These are phyloP conservation scores for Halenospora varia DNA, from an alignment of 495 filamentous ascomycete genomes.

Conservation along the genomic window DNA sequence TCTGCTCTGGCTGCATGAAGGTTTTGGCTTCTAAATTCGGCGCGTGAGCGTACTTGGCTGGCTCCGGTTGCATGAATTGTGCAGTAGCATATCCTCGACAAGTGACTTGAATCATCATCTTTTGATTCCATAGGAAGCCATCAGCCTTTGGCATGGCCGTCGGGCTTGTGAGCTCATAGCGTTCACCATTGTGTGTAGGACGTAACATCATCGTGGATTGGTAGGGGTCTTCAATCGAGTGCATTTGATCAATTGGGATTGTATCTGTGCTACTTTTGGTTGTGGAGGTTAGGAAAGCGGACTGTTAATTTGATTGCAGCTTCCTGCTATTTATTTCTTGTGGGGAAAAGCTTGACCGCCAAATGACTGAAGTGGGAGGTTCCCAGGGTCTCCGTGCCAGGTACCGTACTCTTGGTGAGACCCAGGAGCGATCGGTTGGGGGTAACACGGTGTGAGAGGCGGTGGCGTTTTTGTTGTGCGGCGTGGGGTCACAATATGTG, in stretches of 20 bases:
- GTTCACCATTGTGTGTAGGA: constrained; percentile 45
- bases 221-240: background rate
- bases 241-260: background rate
- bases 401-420: background rate
- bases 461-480: background rate
- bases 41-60: constrained; percentile 51
- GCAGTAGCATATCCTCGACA: constrained; percentile 53
- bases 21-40: constrained; percentile 54
- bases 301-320: background rate
- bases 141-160: constrained; percentile 52
- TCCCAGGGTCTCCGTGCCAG: background rate
- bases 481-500: background rate
- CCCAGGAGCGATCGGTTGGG: background rate
- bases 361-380: too few species aligned
- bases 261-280: background rate
- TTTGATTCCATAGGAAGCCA: constrained; percentile 56
- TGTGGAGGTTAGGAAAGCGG: background rate
- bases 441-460: background rate
- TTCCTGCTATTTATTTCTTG: background rate
- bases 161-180: constrained; percentile 51
- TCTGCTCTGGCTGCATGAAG: constrained; percentile 57
- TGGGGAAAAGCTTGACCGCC: background rate
- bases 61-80: constrained; percentile 58
- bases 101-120: constrained; percentile 57
- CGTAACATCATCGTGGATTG: constrained; percentile 26